These are phyloP conservation scores for Pythium monospermum DNA, from an alignment of 352 stramenopile genomes.

Conservation along the genomic window DNA sequence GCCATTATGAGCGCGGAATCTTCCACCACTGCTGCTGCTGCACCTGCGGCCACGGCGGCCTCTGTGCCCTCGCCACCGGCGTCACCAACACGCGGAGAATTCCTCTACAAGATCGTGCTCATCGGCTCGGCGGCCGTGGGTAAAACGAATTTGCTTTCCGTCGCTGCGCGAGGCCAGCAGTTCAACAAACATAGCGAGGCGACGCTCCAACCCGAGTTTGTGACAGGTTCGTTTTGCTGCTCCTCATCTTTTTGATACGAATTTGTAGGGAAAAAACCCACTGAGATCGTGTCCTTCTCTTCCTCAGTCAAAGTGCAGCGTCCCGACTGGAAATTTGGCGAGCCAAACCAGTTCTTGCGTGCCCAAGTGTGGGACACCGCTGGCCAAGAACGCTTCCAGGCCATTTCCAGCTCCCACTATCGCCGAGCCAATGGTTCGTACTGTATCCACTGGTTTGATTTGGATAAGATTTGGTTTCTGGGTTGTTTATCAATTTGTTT, in stretches of 20 bases:
- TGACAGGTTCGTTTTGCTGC: conserved; percentile 34
- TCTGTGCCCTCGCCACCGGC: conserved; percentile 26
- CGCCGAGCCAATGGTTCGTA: conserved; percentile 43
- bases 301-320: conserved; percentile 56
- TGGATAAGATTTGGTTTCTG: background rate
- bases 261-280: background rate
- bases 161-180: conserved; percentile 49
- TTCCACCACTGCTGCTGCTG: background rate
- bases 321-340: conserved; percentile 64
- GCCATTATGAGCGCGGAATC: conserved; percentile 11
- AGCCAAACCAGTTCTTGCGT: conserved; percentile 57
- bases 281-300: background rate
- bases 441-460: background rate
- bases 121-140: conserved; percentile 57
- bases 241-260: too few relatives aligned
- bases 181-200: conserved; percentile 46
- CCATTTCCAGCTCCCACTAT: conserved; percentile 72
- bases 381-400: conserved; percentile 66
- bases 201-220: conserved; percentile 60
- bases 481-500: background rate
- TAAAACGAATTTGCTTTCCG: conserved; percentile 58
- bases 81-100: conserved; percentile 35
- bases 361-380: conserved; percentile 71
- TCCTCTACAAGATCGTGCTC: conserved; percentile 60
- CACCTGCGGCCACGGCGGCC: background rate